Conservation (phyloP, 2,329 filamentous ascomycete genomes). For the Ceratocystis colombiana region DNA sequence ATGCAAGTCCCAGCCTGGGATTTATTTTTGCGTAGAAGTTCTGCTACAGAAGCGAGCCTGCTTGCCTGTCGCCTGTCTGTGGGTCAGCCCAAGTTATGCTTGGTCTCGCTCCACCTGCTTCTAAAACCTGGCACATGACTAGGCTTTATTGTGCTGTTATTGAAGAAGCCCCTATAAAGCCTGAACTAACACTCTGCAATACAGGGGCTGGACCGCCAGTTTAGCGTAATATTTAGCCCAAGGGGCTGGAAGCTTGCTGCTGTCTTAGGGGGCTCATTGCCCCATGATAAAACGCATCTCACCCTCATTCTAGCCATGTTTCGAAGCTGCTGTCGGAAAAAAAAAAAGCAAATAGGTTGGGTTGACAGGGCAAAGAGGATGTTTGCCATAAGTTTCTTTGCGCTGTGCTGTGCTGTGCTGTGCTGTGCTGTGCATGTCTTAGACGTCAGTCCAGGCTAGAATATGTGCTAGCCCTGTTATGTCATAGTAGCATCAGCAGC, state of each 20-base stretch:
- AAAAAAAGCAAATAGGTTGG: neutral
- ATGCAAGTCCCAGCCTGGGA: no score
- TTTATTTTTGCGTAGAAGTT: no score
- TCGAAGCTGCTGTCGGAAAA: neutral
- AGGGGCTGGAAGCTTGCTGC: neutral
- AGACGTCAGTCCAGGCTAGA: neutral
- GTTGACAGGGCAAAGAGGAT: no score
- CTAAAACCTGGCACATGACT: no score
- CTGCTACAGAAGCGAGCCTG: no score
- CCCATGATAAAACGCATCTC: neutral
- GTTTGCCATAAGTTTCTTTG: neutral
- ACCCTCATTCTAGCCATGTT: no score
- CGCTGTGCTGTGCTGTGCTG: neutral
- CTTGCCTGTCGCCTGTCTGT: no score
- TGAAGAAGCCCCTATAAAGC: neutral
- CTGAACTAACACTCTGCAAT: neutral
- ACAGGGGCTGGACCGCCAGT: neutral
- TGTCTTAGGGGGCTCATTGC: neutral
- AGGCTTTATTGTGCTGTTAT: no score
- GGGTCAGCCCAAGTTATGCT: no score
- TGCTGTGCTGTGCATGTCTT: neutral
- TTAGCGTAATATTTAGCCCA: neutral
- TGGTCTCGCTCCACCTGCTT: no score
- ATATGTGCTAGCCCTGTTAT: neutral
- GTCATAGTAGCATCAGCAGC: neutral